Base-by-base conservation (phyloP, 371 early-diverging fungal genomes). In the Lichtheimia corymbifera region DNA sequence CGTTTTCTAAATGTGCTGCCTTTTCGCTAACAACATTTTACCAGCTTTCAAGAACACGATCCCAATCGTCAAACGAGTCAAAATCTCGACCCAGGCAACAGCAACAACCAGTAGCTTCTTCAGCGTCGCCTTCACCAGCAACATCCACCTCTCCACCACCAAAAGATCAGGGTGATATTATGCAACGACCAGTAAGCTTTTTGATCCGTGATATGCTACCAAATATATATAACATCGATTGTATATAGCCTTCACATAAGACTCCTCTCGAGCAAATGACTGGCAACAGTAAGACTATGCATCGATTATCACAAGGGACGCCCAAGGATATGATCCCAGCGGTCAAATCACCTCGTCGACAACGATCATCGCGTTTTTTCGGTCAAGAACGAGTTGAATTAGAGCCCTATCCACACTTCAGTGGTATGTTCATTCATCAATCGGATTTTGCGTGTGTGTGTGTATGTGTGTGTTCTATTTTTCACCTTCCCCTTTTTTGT, bases 361-460 rank as follows among this genome's bases (percentile, higher is more conserved):
- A 95, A 68, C 79, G 90, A 49, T 93, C 93, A 12, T 95, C 95
- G 2, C 81, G 93, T 17, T 92, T 92, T 71, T 88, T 88, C 72
- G 86, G 88, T 18, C 86, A 88, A 11, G 88, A 89, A 63, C 67
- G 63, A 28, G 74, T 89, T 27, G 91, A 94, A 61, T 71, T 95
- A 58, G 93, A 93, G 67, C 87, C 88, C 64, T 80, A 90, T 45
- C 85, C 86, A 25, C 76, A 71, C 20, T 88, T 95, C 62, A 88
- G 90, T 76, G 95, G 95, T 91, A 79, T 62, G 50, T 56, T 35
- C 35, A 35, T 56, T 35, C 35, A 35, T 35, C 22, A 1, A 35
- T 35, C 11, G 28, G 28, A 9, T 9, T 13, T 52, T 25, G 25
- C 18, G 20, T 14, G 35, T 55, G 9, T 24, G 24, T 50, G 63